phyloP scores from a whole-genome alignment of 805 yeast genomes.

The Komagataella kurtzmanii region DNA sequence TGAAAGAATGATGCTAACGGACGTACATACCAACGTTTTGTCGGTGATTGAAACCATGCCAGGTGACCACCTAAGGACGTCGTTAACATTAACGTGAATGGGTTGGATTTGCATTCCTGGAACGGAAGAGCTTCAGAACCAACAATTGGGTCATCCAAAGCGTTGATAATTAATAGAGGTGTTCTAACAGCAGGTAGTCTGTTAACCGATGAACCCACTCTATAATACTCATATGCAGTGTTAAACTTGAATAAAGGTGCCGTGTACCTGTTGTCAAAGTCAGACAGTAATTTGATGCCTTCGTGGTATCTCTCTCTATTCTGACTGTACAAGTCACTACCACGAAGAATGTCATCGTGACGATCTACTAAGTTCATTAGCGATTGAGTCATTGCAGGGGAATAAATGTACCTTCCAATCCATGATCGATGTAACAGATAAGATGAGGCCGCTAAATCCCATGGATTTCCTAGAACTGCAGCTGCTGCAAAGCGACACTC shows the following conservation, averaged over 20 bases:
- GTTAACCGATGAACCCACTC: conserved; percentile 42
- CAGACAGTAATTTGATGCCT: conserved; percentile 20
- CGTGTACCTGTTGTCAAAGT: conserved; percentile 57
- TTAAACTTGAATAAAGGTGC: conserved; percentile 54
- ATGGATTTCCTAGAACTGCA: conserved; percentile 50
- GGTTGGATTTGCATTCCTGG: conserved; percentile 37
- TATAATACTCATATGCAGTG: conserved; percentile 52
- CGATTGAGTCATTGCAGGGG: conserved; percentile 35
- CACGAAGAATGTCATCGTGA: conserved; percentile 25
- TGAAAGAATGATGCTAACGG: conserved; percentile 29
- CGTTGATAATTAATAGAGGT: conserved; percentile 50
- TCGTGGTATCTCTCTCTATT: conserved; percentile 7
- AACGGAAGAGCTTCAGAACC: conserved; percentile 39
- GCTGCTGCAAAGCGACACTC: conserved; percentile 38
- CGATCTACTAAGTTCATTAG: conserved; percentile 26
- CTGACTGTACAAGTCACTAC: conserved; percentile 12
- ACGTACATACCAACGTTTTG: conserved; percentile 52
- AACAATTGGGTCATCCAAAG: conserved; percentile 68
- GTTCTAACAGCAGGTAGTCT: conserved; percentile 38
- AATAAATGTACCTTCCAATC: conserved; percentile 32
- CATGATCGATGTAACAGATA: conserved; percentile 24
- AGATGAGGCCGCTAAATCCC: conserved; percentile 52
- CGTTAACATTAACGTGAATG: conserved; percentile 41
- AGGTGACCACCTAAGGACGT: conserved; percentile 72
- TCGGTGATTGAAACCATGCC: conserved; percentile 56